Evolutionary conservation across 2,329 filamentous ascomycete genomes (phyloP), one percentile per base, ranked within the genome.

Genomic region (Ceratocystis diversiconidia): DNA sequence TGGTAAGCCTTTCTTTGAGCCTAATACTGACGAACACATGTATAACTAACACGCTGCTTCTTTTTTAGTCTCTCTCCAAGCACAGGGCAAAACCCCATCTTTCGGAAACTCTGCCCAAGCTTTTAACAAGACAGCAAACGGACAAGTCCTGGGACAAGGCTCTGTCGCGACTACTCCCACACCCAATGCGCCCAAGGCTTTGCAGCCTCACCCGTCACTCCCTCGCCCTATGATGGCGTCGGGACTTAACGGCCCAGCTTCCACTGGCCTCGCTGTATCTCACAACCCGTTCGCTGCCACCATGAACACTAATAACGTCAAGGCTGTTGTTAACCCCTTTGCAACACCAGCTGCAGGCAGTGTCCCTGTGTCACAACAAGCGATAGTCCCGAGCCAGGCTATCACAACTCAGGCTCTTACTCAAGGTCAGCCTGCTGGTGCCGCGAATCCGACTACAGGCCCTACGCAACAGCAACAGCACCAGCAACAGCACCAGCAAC

Each of bases 131-230:
- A 48, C 67, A 66, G 25, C 69, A 69, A 48, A 62, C 19, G 61
- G 41, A 15, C 70, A 70, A 25, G 68, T 62, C 15, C 67, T 70
- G 15, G 71, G 41, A 15, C 70, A 70, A 25, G 69, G 63, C n/a
- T 68, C 71, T 10, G 71, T 48, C 32, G 30, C 32, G 6, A 25
- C 41, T 4, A 62, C 61, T 44, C 41, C 61, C 25, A 62, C 41
- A 30, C 63, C 50, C 1, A 57, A 52, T 41, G 22, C 17, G 28
- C 59, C 55, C 17, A 52, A 61, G n/a, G 62, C 36, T n/a, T 65
- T 60, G 1, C 67, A 64, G 41, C 61, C 64, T 43, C 64, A 64
- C 15, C 52, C 52, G 19, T 61, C 62, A 15, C 62, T 64, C 3
- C 62, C 55, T 44, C 65, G 52, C 10, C 63, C 63, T 28, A 64